Conservation (phyloP, 1,139 yeast genomes). For the Debaryomycetaceae sp. region DNA sequence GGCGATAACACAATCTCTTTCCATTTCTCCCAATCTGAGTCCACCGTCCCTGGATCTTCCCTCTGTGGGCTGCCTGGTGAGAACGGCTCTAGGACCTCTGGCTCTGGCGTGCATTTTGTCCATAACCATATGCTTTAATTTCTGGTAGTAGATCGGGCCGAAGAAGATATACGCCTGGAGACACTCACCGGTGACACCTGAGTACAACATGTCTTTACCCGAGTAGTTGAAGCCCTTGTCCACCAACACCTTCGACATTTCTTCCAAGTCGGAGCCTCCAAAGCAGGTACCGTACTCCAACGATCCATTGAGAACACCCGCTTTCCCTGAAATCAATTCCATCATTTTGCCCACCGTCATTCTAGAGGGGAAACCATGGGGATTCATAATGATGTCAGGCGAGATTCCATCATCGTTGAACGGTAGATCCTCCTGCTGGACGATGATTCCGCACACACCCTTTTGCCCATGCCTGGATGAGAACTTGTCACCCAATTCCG, state of each 20-base stretch:
- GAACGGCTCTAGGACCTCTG: conserved; percentile 96
- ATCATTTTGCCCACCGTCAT: conserved; percentile 99
- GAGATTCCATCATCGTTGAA: conserved; percentile 85
- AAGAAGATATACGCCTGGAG: conserved; percentile 96
- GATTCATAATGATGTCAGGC: conserved; percentile 97
- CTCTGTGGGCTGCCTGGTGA: conserved; percentile 98
- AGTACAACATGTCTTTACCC: conserved; percentile 95
- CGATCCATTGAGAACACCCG: conserved; percentile 90
- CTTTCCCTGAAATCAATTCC: conserved; percentile 93
- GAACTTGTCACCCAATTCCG: conserved; percentile 96
- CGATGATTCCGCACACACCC: conserved; percentile 98
- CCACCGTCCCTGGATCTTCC: conserved; percentile 99
- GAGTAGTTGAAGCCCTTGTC: conserved; percentile 92
- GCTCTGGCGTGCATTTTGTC: conserved; percentile 99
- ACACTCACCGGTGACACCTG: conserved; percentile 98
- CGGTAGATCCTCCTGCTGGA: conserved; percentile 94
- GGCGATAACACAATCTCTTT: conserved; percentile 98
- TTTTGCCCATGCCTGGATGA: conserved; percentile 97
- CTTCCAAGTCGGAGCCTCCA: conserved; percentile 93
- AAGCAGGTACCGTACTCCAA: conserved; percentile 97
- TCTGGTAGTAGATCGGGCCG: conserved; percentile 97
- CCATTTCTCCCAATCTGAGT: conserved; percentile 98
- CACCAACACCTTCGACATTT: conserved; percentile 89
- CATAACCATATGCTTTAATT: conserved; percentile 96
- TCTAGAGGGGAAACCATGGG: conserved; percentile 99